Evolutionary conservation across 2,329 filamentous ascomycete genomes (phyloP), one percentile per base, ranked within the genome.

Genomic region (Westerdykella sp.): DNA sequence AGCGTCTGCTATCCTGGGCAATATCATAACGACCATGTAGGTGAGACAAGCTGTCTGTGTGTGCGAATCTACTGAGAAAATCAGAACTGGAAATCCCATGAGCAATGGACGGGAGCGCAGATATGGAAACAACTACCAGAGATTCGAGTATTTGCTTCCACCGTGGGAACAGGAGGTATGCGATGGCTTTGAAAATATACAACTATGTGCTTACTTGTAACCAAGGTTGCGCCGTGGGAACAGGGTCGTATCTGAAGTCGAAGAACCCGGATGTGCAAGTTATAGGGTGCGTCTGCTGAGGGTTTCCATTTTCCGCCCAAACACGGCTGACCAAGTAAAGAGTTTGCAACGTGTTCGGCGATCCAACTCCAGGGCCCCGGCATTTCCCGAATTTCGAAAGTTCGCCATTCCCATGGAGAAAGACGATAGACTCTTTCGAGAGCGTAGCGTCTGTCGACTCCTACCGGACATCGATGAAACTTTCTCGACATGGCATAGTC

Each of bases 71-170:
- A 21, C 36, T 46, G 21, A 48, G 35, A 32, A 12, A 43, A 58
- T 53, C 42, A 74, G 72, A 77, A 78, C 44, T 77, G 74, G 73
- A 68, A 70, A 53, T 65, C 78, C 1, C 78, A 81, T 48, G 59
- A 76, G 10, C 71, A 70, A 16, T 81, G 78, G 78, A 81, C 78
- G 0, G 78, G 78, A 0, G 75, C 77, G 0, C 78, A 81, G 48
- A 78, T 81, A 13, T 65, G 73, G 37, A 70, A 65, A 42, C 78
- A 81, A 41, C 55, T 80, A 0, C 78, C 78, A 0, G 69, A 78
- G 37, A 78, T 80, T 45, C 75, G 73, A 28, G 55, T 81, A 2
- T 66, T 81, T 13, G 80, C 76, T 45, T 71, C 75, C 1, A 75
- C 75, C 1, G 75, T 81, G 72, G 78, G 78, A 1, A 81, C 77